Conservation (phyloP, 2,329 filamentous ascomycete genomes). For the Alternaria brassicicola region DNA sequence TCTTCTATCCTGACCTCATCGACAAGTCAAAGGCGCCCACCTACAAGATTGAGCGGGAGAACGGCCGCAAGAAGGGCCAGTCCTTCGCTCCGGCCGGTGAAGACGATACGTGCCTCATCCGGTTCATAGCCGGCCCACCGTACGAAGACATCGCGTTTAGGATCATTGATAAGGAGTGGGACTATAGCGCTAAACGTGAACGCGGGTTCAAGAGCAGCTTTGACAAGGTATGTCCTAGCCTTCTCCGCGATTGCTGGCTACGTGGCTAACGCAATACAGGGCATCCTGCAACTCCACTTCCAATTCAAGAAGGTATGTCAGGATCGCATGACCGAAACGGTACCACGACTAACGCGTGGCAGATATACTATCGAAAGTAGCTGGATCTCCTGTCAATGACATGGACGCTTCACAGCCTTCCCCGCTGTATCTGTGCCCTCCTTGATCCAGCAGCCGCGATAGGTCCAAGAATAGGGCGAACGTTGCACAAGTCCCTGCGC, state of each 20-base stretch:
- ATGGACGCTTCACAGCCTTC: conserved; percentile 3
- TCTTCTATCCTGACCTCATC: conserved; percentile 97
- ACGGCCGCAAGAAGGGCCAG: conserved; percentile 86
- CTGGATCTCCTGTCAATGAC: background rate
- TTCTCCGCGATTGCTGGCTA: background rate
- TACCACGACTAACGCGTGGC: conserved; percentile 28
- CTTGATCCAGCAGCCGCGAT: background rate
- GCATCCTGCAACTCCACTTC: conserved; percentile 94
- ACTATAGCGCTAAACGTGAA: conserved; percentile 94
- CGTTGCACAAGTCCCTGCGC: conserved; percentile 3
- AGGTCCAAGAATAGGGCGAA: conserved; percentile 1
- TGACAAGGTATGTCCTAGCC: conserved; percentile 77
- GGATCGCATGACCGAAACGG: background rate
- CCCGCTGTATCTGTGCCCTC: background rate
- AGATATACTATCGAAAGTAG: conserved; percentile 58
- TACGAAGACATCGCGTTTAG: conserved; percentile 97
- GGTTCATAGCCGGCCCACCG: conserved; percentile 92
- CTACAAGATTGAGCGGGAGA: conserved; percentile 92
- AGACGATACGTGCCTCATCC: conserved; percentile 95
- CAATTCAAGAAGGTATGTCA: conserved; percentile 90
- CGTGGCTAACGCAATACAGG: conserved; percentile 60
- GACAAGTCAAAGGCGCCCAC: conserved; percentile 94
- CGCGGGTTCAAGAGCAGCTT: conserved; percentile 95
- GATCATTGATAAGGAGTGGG: conserved; percentile 98
- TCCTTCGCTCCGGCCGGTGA: conserved; percentile 92